Evolutionary conservation across 2,329 filamentous ascomycete genomes (phyloP), one percentile per base, ranked within the genome.

Genomic region (Fonsecaea pugnacius): DNA sequence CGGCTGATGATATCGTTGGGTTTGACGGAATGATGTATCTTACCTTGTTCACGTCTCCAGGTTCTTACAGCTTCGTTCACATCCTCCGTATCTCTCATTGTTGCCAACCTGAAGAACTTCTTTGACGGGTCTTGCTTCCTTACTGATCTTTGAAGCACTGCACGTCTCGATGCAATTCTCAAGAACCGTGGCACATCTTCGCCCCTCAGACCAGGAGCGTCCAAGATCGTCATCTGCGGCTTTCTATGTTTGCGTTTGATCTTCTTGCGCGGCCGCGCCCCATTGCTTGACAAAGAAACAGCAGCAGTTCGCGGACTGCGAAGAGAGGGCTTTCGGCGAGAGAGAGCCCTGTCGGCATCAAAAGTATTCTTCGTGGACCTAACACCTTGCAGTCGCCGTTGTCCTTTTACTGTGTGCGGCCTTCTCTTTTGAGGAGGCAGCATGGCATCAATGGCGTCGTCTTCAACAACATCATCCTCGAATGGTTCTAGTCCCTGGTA

Each of bases 31-130:
- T 18, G 16, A 24, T 33, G 16, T 35, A 33, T 35, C 30, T 55
- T 33, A 24, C 18, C 21, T 3, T 43, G 62, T 38, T 52, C 46
- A 33, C 16, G 73, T 67, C 74, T 80, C 86, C 85, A 87, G 62
- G 81, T 76, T 52, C 72, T 74, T 57, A 88, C 75, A 2, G 78
- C 77, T 35, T 71, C 68, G 57, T 80, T 82, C 7, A 83, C 83
- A 70, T 88, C 85, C 54, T 79, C 75, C 0, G 84, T 87, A 65
- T 88, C 86, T 8, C 76, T 69, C 35, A 73, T 75, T 27, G 81
- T 85, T 16, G 80, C 80, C 30, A 88, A 73, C 58, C 79, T 77
- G 56, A 87, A 77, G 40, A 82, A 76, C 69, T 87, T 87, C 56
- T 76, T 74, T 24, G 75, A 77, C 16, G 82, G 84, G 50, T 80